Evolutionary conservation across 306 rosid species (phyloP), one percentile per base, ranked within the genome.

Genomic region (Gillenia trifoliata): DNA sequence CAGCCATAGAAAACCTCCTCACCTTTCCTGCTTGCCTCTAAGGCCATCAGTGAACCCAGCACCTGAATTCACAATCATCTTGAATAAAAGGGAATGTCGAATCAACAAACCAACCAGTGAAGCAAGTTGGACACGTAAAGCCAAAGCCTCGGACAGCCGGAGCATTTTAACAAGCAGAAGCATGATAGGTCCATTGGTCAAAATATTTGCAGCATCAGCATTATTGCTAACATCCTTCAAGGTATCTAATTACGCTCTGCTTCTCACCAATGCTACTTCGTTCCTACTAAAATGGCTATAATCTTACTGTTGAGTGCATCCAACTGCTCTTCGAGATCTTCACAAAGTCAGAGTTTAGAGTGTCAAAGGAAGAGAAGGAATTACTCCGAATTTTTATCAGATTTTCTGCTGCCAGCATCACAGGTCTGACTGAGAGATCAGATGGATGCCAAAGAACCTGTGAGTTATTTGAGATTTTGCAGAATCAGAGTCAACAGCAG

Each of bases 101-200:
- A 94, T 94, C 83, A 92, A 67, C 79, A 94, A 85, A 80, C 99
- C 99, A 71, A 92, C 89, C 69, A 94, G 83, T 30, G 97, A 94
- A 64, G 96, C 88, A 85, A 94, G 92, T 89, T 92, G 99, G 72
- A 92, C 93, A 23, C 99, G 96, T 83, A 94, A 80, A 68, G 92
- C 89, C 55, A 86, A 85, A 62, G 89, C 92, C 84, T 90, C 92
- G 72, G 96, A 85, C 86, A 86, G 92, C 67, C 96, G 91, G 65
- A 92, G 87, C 92, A 90, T 87, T 86, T 94, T 94, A 73, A 89
- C 89, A 75, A 94, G 91, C 80, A 89, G 60, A 70, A 89, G 97
- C 99, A 94, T 92, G 81, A 94, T 82, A 63, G 96, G 96, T 57
- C 99, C 99, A 84, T 94, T 94, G 86, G 97, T 94, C 89, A 94